Evolutionary conservation across 2,329 filamentous ascomycete genomes (phyloP).

Genomic region (Geosmithia morbida): DNA sequence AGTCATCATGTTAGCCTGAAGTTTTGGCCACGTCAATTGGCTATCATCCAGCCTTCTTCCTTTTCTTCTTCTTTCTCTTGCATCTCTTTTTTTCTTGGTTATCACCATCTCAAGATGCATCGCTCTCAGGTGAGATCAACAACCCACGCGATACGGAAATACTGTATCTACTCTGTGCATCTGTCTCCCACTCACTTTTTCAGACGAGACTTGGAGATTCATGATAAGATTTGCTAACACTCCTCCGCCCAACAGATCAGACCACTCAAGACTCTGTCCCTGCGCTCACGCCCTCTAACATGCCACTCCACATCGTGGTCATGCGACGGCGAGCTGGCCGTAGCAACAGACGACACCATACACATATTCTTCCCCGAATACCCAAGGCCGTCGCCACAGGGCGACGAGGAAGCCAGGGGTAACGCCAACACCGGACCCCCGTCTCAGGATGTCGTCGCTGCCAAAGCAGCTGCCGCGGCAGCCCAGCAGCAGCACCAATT

Average conservation of each 20-base stretch:
- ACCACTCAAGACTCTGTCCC: constrained; percentile 29
- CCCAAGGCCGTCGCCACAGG: constrained; percentile 4
- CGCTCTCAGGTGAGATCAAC: background rate
- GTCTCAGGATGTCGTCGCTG: too few species aligned
- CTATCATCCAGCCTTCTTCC: background rate
- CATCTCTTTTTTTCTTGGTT: background rate
- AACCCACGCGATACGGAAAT: background rate
- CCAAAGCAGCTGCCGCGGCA: constrained; percentile 5
- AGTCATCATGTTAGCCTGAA: background rate
- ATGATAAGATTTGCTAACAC: too few species aligned
- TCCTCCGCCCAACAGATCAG: constrained; percentile 19
- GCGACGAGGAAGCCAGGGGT: background rate
- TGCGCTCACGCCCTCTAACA: constrained; percentile 27
- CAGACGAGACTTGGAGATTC: too few species aligned
- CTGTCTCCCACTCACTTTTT: too few species aligned
- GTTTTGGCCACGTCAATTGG: background rate
- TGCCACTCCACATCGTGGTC: constrained; percentile 34
- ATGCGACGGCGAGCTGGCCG: constrained; percentile 40
- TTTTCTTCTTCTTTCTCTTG: background rate
- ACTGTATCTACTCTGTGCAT: too few species aligned
- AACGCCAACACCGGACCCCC: too few species aligned
- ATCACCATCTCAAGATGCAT: background rate
- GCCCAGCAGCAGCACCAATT: constrained; percentile 17
- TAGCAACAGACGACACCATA: constrained; percentile 40
- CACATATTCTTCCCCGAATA: constrained; percentile 35